Evolutionary conservation across 2,329 filamentous ascomycete species (phyloP), one percentile per base, ranked within the genome.

Genomic region (Karstenula rhodostoma): DNA sequence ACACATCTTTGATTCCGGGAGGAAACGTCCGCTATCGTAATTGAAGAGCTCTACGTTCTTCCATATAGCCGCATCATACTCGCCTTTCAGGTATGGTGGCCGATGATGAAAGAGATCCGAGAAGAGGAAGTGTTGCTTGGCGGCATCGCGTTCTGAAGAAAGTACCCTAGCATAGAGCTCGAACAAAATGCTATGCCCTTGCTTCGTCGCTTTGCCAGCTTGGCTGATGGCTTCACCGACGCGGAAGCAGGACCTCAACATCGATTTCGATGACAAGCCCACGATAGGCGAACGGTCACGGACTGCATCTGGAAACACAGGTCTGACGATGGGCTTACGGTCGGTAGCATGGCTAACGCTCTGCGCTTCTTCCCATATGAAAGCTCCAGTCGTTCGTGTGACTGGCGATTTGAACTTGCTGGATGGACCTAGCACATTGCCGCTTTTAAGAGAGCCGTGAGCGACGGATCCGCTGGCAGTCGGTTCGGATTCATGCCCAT

Each of bases 81-180:
- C 67, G 0, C 80, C 81, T 55, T 82, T 76, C 61, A 86, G 71
- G 57, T 84, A 85, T 0, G 87, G 88, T 5, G 84, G 83, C 12
- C 80, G 81, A 22, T 86, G 82, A 61, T 86, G 85, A 65, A 87
- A 88, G 0, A 91, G 73, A 66, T 90, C 88, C 42, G 81, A 80
- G 52, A 91, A 85, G n/a, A 86, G 82, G 63, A 91, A 90, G 57
- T 86, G 80, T 68, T 92, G 89, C 62, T 82, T 86, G 5, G 57
- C 49, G 13, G 77, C 74, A 58, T 89, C 85, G 0, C 89, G 83
- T 56, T 79, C 83, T 0, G 89, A 90, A 54, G 81, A 82, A 1
- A 79, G 79, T 0, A 91, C 85, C 27, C 86, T 82, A 3, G 87
- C 87, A 68, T 88, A 92, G 0, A 91, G 75, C 70, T 91, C 89